A percentile compares a stretch with the other conserved stretches of the same genome.
Conservation (phyloP, 306 rosid genomes). For the Mimosa bimucronata region DNA sequence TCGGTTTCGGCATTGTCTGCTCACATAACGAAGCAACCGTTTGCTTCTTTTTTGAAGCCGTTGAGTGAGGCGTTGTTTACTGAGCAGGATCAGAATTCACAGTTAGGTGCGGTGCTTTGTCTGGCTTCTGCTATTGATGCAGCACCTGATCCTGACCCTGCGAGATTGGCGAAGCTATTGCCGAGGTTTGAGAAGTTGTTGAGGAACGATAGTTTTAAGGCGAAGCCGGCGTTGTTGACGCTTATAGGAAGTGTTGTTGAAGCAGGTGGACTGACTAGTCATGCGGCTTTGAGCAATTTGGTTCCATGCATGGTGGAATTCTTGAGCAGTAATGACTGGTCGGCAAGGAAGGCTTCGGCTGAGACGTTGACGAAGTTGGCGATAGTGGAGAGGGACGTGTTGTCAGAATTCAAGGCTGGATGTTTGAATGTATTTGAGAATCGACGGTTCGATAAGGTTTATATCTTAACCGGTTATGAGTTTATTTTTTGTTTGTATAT, state of each 20-base stretch:
- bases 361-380: conserved; percentile 78
- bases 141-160: conserved; percentile 75
- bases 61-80: conserved; percentile 82
- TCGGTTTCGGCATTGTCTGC: conserved; percentile 73
- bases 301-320: conserved; percentile 70
- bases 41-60: conserved; percentile 72
- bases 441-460: conserved; percentile 86
- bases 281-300: conserved; percentile 56
- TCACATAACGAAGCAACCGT: conserved; percentile 73
- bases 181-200: conserved; percentile 81
- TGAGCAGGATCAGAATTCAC: conserved; percentile 86
- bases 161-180: conserved; percentile 69
- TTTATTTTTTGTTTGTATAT: conserved; percentile 30
- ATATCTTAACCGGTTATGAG: neutral
- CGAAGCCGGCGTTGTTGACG: conserved; percentile 74
- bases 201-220: conserved; percentile 74
- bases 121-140: conserved; percentile 77
- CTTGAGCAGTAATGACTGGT: conserved; percentile 78
- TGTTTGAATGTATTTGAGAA: conserved; percentile 68
- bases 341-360: conserved; percentile 87
- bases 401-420: conserved; percentile 75
- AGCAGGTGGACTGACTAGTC: conserved; percentile 67
- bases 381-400: conserved; percentile 54
- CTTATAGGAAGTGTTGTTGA: conserved; percentile 71
- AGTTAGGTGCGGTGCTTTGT: conserved; percentile 86